Conservation (phyloP, 441 rosid genomes). For the Syzygium syzygioides region DNA sequence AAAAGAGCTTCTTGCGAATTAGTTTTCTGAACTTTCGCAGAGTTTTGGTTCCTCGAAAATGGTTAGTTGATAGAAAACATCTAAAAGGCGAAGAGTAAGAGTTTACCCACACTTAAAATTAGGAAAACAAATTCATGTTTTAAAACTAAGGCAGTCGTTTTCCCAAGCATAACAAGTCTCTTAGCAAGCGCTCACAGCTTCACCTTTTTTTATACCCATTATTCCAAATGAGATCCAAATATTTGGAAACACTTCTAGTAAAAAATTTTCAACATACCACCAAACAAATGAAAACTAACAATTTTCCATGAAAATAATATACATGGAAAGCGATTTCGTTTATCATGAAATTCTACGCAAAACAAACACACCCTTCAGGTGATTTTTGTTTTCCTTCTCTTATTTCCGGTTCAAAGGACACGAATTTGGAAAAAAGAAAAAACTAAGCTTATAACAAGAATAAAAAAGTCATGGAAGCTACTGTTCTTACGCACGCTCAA, state of each 20-base stretch:
- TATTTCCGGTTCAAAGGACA: neutral
- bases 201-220: neutral
- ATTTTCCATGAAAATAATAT: neutral
- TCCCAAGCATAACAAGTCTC: neutral
- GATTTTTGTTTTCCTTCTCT: neutral
- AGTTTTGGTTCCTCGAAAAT: neutral
- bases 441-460: neutral
- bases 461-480: neutral
- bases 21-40: neutral
- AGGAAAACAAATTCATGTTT: neutral
- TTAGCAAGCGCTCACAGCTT: neutral
- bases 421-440: neutral
- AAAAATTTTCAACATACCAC: neutral
- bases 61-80: neutral
- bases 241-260: neutral
- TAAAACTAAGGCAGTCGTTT: neutral
- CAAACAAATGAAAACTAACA: neutral
- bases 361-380: neutral
- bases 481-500: neutral
- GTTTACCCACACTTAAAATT: neutral
- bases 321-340: accelerated
- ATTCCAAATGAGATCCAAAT: neutral
- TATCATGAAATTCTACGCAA: neutral
- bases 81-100: neutral
- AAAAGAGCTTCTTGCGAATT: neutral